Percentiles rank a stretch among this genome's conserved stretches.
Conservation (phyloP, 805 yeast species). For the Hemisphaericaspora nanyangensis region DNA sequence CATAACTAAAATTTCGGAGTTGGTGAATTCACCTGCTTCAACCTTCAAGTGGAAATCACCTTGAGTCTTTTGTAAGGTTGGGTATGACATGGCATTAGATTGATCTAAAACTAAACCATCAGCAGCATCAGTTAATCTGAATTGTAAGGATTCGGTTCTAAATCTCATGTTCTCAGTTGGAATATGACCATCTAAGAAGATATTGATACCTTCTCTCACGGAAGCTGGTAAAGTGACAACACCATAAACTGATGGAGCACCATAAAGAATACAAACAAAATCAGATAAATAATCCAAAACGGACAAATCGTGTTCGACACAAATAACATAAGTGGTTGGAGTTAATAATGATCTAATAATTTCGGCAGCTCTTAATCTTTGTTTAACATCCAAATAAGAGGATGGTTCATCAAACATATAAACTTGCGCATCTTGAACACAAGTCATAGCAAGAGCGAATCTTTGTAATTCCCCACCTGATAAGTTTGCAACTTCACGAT, state of each 20-base stretch:
- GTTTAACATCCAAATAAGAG: slow-evolving; percentile 96
- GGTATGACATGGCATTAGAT: slow-evolving; percentile 73
- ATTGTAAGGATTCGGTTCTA: slow-evolving; percentile 93
- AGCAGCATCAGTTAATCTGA: slow-evolving; percentile 85
- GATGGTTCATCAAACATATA: slow-evolving; percentile 99
- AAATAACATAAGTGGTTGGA: slow-evolving; percentile 81
- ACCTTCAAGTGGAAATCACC: slow-evolving; percentile 90
- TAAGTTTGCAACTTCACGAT: slow-evolving; percentile 83
- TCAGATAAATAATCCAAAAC: slow-evolving; percentile 96
- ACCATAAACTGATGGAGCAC: slow-evolving; percentile 98
- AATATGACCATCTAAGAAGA: slow-evolving; percentile 96
- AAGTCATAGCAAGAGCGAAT: slow-evolving; percentile 96
- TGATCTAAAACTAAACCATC: slow-evolving; percentile 76
- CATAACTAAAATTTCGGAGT: slow-evolving; percentile 96
- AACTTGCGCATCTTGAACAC: slow-evolving; percentile 91
- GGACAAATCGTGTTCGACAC: slow-evolving; percentile 98
- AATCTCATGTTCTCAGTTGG: slow-evolving; percentile 96
- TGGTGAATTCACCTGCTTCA: slow-evolving; percentile 86
- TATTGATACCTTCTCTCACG: slow-evolving; percentile 98
- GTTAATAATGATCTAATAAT: slow-evolving; percentile 82
- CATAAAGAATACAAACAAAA: slow-evolving; percentile 93
- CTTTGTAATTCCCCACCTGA: slow-evolving; percentile 99
- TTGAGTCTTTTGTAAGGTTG: slow-evolving; percentile 83
- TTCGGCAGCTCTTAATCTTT: slow-evolving; percentile 95
- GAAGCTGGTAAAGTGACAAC: slow-evolving; percentile 95